phyloP scores from a whole-genome alignment of 352 stramenopile species.

The Paralagenidium karlingii region DNA sequence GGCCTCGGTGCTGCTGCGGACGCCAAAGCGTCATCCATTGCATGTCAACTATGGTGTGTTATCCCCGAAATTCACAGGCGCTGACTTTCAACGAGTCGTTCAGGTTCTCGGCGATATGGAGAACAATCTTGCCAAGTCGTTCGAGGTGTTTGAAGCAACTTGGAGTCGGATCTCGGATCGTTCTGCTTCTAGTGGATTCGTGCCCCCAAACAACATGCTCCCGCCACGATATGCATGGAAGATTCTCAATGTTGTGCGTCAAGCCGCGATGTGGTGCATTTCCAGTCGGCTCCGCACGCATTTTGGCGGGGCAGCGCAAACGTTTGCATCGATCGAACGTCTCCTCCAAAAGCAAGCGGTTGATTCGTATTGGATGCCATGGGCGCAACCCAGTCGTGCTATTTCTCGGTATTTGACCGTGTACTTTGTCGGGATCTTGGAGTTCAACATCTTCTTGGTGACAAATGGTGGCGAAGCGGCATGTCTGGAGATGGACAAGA shows the following conservation, averaged over 20 bases:
- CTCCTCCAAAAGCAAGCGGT: slow-evolving; percentile 22
- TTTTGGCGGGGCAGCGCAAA: slow-evolving; percentile 59
- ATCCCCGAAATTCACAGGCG: slow-evolving; percentile 12
- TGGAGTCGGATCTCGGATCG: no score
- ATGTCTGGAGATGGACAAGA: slow-evolving; percentile 10
- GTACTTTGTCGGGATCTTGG: slow-evolving; percentile 13
- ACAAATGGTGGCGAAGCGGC: slow-evolving; percentile 9
- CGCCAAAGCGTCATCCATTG: slow-evolving; percentile 1
- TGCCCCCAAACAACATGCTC: no score
- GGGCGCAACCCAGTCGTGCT: neutral
- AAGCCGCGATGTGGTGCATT: slow-evolving; percentile 57
- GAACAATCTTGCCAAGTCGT: slow-evolving; percentile 19
- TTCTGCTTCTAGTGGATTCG: neutral
- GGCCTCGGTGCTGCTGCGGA: slow-evolving; percentile 3
- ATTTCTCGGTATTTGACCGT: slow-evolving; percentile 2
- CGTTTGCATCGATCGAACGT: slow-evolving; percentile 61
- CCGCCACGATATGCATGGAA: no score
- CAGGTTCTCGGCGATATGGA: slow-evolving; percentile 14
- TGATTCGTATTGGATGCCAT: neutral
- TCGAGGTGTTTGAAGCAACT: slow-evolving; percentile 15
- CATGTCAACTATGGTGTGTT: neutral
- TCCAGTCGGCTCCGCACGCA: slow-evolving; percentile 60
- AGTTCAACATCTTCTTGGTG: slow-evolving; percentile 4
- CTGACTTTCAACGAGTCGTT: slow-evolving; percentile 36
- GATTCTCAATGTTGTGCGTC: slow-evolving; percentile 13